These are phyloP conservation scores for Bruguiera hainesii DNA, from an alignment of 441 rosid species.

Conservation along the genomic window DNA sequence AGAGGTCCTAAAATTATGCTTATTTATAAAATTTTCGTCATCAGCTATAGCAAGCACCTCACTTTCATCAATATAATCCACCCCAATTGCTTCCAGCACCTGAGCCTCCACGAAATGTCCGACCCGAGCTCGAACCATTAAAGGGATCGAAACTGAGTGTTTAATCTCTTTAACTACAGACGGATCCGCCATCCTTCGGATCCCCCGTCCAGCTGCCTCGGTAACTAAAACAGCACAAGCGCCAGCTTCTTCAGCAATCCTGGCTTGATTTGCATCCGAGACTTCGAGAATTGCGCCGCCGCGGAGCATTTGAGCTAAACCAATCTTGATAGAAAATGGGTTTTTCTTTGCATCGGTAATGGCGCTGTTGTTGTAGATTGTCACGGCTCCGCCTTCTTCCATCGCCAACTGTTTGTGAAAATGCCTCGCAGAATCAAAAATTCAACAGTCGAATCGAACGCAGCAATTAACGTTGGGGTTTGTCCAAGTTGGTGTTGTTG, in stretches of 20 bases:
- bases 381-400: conserved; percentile 76
- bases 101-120: conserved; percentile 94
- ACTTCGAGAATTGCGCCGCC: conserved; percentile 71
- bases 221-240: conserved; percentile 56
- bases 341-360: conserved; percentile 64
- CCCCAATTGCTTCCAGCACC: conserved; percentile 62
- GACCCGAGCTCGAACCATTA: conserved; percentile 60
- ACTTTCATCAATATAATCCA: conserved; percentile 78
- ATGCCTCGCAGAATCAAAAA: conserved; percentile 13
- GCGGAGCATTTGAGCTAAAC: conserved; percentile 71
- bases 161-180: conserved; percentile 57
- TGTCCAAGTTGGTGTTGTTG: no score
- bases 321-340: conserved; percentile 65
- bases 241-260: conserved; percentile 72
- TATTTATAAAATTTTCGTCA: conserved; percentile 64
- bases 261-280: conserved; percentile 46
- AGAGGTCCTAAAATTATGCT: conserved; percentile 70
- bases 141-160: conserved; percentile 57
- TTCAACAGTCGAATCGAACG: neutral
- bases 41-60: conserved; percentile 59
- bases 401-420: conserved; percentile 27
- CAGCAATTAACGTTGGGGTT: no score
- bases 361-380: conserved; percentile 55
- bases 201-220: conserved; percentile 28
- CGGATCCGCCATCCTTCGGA: conserved; percentile 74